These are phyloP conservation scores for Tremella yokohamensis DNA, from an alignment of 768 basidiomycete species.

Conservation along the genomic window DNA sequence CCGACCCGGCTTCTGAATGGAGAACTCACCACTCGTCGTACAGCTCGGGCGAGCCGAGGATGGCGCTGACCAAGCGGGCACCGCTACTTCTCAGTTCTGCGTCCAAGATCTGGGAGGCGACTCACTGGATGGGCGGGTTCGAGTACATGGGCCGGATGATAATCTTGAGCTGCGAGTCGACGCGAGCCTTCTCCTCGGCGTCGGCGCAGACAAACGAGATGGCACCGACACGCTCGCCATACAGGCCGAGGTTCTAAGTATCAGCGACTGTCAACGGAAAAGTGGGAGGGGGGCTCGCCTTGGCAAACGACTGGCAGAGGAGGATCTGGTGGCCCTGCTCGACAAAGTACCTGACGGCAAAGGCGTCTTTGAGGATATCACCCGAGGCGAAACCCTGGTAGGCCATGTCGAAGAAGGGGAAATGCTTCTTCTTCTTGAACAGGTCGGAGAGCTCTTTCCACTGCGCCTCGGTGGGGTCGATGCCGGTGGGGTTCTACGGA, in stretches of 20 bases:
- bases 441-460: slow-evolving; percentile 88
- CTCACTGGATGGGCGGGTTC: slow-evolving; percentile 71
- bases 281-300: slow-evolving; percentile 51
- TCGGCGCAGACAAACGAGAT: slow-evolving; percentile 71
- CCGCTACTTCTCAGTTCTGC: slow-evolving; percentile 31
- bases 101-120: background rate
- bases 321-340: slow-evolving; percentile 83
- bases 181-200: slow-evolving; percentile 69
- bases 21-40: slow-evolving; percentile 47
- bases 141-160: slow-evolving; percentile 95
- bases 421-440: slow-evolving; percentile 76
- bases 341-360: slow-evolving; percentile 91
- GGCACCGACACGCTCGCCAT: slow-evolving; percentile 96
- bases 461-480: slow-evolving; percentile 89
- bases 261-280: background rate
- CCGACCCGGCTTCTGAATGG: background rate
- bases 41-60: slow-evolving; percentile 42
- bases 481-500: slow-evolving; percentile 96
- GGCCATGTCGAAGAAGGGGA: slow-evolving; percentile 97
- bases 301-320: slow-evolving; percentile 92
- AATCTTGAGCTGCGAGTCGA: slow-evolving; percentile 93
- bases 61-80: slow-evolving; percentile 49
- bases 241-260: slow-evolving; percentile 84
- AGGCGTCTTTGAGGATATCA: slow-evolving; percentile 81
- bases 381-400: slow-evolving; percentile 84